Conservation (phyloP, 2,329 filamentous ascomycete species). For the Amylocarpus encephaloides region DNA sequence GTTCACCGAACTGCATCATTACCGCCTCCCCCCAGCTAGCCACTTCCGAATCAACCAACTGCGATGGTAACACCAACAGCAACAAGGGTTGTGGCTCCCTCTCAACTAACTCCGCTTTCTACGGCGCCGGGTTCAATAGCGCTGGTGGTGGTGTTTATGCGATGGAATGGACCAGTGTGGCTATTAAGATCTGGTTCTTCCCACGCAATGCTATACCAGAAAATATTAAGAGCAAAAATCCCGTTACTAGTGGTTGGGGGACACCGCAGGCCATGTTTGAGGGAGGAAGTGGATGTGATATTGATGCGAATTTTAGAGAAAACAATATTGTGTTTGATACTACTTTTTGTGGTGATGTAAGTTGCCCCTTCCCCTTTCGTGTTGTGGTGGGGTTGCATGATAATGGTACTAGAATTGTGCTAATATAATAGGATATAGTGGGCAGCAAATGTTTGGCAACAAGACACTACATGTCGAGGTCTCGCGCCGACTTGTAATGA, state of each 20-base stretch:
- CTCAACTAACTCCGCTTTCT: conserved; percentile 41
- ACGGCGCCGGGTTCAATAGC: conserved; percentile 60
- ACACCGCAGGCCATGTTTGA: conserved; percentile 59
- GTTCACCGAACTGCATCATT: conserved; percentile 17
- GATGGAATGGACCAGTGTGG: conserved; percentile 49
- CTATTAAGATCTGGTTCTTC: conserved; percentile 73
- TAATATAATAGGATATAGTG: conserved; percentile 2
- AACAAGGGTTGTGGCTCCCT: conserved; percentile 39
- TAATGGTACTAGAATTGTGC: neutral
- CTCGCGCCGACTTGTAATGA: conserved; percentile 4
- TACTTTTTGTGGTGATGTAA: conserved; percentile 63
- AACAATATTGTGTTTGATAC: conserved; percentile 68
- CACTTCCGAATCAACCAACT: conserved; percentile 8
- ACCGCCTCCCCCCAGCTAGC: conserved; percentile 33
- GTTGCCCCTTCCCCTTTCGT: neutral
- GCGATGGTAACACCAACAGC: conserved; percentile 8
- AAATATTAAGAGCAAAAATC: conserved; percentile 51
- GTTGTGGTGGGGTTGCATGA: neutral
- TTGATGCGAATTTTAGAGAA: conserved; percentile 56
- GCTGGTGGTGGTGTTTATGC: conserved; percentile 56
- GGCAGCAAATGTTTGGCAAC: conserved; percentile 9
- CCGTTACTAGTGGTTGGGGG: conserved; percentile 61
- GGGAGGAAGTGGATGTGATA: conserved; percentile 48
- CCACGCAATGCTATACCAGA: conserved; percentile 53
- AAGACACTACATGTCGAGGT: neutral